phyloP scores from a whole-genome alignment of 2,329 filamentous ascomycete genomes.

The Claviceps lovelessii region DNA sequence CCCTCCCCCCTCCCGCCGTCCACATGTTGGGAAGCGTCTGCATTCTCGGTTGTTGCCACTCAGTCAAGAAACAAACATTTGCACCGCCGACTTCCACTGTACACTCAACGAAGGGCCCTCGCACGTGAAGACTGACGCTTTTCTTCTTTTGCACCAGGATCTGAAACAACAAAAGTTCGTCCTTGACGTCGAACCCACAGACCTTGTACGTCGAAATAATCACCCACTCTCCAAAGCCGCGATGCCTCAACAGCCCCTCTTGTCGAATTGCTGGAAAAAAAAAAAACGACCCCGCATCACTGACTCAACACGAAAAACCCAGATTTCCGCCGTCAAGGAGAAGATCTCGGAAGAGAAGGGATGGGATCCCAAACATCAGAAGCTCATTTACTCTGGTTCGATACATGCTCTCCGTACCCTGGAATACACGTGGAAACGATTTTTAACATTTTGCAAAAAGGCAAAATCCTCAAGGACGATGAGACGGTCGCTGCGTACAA shows the following conservation, averaged over 20 bases:
- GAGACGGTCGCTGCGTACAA: conserved; percentile 94
- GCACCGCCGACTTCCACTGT: background rate
- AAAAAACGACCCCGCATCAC: background rate
- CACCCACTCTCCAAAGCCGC: conserved; percentile 12
- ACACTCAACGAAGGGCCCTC: background rate
- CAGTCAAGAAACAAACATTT: background rate
- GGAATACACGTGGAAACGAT: conserved; percentile 2
- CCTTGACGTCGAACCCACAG: conserved; percentile 84
- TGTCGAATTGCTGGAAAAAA: conserved; percentile 3
- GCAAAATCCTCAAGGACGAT: conserved; percentile 96
- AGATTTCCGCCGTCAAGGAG: conserved; percentile 85
- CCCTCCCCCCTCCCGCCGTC: background rate
- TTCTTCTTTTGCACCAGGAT: conserved; percentile 43
- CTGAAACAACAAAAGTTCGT: conserved; percentile 98
- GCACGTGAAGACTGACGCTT: background rate
- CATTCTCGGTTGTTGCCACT: background rate
- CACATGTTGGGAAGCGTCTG: background rate
- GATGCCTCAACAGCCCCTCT: conserved; percentile 4
- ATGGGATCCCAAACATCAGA: conserved; percentile 81
- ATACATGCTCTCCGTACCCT: background rate
- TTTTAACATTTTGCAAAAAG: conserved; percentile 32
- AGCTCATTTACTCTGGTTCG: conserved; percentile 95
- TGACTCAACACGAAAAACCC: conserved; percentile 1
- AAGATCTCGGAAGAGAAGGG: conserved; percentile 87
- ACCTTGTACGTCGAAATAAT: conserved; percentile 54